Evolutionary conservation across 23 red algal species (phyloP), one percentile per base, ranked within the genome.

Genomic region (Gracilariopsis chorda): DNA sequence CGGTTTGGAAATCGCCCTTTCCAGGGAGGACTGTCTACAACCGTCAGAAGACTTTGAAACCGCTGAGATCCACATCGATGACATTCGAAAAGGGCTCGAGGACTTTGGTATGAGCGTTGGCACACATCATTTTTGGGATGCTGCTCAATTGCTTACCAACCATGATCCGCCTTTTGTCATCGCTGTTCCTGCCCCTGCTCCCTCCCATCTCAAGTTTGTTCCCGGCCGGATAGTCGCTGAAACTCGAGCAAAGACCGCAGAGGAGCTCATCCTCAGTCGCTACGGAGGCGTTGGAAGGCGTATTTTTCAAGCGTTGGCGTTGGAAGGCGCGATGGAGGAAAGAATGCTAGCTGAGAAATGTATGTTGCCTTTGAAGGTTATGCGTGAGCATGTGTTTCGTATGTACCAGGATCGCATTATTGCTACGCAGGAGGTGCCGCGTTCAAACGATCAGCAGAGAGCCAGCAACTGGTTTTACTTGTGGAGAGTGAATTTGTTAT

Each of bases 401-500:
- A 80, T 91, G 88, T 82, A 82, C 34, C 55, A 82, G 75, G 88
- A 80, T 48, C 75, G 77, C 27, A 30, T 82, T 48, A 25, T 91
- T 14, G 21, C 40, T 44, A 73, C 77, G 53, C 88, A 91, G 59
- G 88, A 91, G 48, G 88, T 91, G 11, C 88, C 88, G 25, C 51
- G 77, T 45, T 82, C 88, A 16, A 56, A 91, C 55, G 88, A 91
- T 27, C 88, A 82, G 36, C 73, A 67, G 36, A 53, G 88, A 58
- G 74, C 88, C 7, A 79, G 75, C 59, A 82, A 82, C 44, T 91
- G 88, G 88, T 91, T 65, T 46, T 91, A 91, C 34, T 49, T 91
- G 41, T 91, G 88, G 88, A 80, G 72, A 30, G 88, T 82, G 36
- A 82, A 91, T 30, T 37, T 53, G 3, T 57, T 91, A 23, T 47